Percentiles rank a stretch among this genome's conserved stretches.
Conservation (phyloP, 352 stramenopile species). For the Phytophthora cactorum region DNA sequence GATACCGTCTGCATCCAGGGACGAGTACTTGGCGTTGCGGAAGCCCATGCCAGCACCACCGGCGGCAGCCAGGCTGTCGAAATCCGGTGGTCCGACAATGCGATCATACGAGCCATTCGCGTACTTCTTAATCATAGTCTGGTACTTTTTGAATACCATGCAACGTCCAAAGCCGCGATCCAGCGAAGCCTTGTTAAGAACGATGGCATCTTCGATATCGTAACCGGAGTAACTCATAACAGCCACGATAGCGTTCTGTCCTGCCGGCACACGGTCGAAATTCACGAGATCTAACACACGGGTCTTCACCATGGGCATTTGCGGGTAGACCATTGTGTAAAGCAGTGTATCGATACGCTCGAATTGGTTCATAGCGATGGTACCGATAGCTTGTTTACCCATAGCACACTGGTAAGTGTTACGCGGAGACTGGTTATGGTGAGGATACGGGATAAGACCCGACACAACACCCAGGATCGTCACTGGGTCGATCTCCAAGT, state of each 20-base stretch:
- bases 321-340: slow-evolving; percentile 99
- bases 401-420: slow-evolving; percentile 99
- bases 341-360: slow-evolving; percentile 98
- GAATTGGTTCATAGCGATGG: slow-evolving; percentile 99
- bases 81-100: slow-evolving; percentile 93
- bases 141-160: slow-evolving; percentile 98
- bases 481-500: slow-evolving; percentile 99
- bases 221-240: slow-evolving; percentile 99
- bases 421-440: slow-evolving; percentile 98
- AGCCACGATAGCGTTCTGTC: slow-evolving; percentile 98
- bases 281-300: slow-evolving; percentile 98
- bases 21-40: slow-evolving; percentile 92
- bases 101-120: slow-evolving; percentile 96
- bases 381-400: slow-evolving; percentile 99
- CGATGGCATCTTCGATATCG: slow-evolving; percentile 99
- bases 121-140: slow-evolving; percentile 98
- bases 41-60: slow-evolving; percentile 64
- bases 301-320: slow-evolving; percentile 99
- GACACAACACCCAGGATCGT: slow-evolving; percentile 99
- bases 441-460: slow-evolving; percentile 98
- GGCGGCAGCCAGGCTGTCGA: slow-evolving; percentile 72
- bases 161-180: slow-evolving; percentile 98
- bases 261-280: slow-evolving; percentile 98
- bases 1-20: slow-evolving; percentile 98
- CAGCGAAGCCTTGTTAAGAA: slow-evolving; percentile 98